Percentiles rank a stretch among this genome's conserved stretches.
phyloP scores from a whole-genome alignment of 2,329 filamentous ascomycete genomes.

The Chrysosporium keratinophilum region DNA sequence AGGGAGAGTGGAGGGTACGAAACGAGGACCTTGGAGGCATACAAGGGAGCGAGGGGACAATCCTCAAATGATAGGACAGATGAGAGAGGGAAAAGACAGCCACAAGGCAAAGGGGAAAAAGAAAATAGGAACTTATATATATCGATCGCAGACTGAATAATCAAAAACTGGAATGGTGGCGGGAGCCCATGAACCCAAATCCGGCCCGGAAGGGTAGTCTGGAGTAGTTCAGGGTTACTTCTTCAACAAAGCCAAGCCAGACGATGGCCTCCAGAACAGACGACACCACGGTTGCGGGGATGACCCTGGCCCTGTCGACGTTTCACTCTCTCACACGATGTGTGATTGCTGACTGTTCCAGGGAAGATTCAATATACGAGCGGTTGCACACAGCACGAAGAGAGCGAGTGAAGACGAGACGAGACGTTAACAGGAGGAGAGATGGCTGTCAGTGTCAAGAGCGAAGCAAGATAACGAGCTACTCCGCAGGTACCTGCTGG shows the following conservation, averaged over 20 bases:
- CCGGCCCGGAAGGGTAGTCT: background rate
- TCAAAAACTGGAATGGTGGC: slow-evolving; percentile 1
- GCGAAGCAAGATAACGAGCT: too few species aligned
- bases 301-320: slow-evolving; percentile 4
- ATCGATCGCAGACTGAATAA: background rate
- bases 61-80: slow-evolving; percentile 2
- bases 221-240: slow-evolving; percentile 8
- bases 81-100: background rate
- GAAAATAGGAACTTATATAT: background rate
- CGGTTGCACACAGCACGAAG: background rate
- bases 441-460: background rate
- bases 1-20: slow-evolving; percentile 5
- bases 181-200: background rate
- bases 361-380: background rate
- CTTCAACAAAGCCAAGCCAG: slow-evolving; percentile 2
- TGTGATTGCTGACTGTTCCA: background rate
- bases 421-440: background rate
- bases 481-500: slow-evolving; percentile 3
- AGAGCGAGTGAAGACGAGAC: background rate
- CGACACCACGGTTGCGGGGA: background rate
- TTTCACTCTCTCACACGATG: slow-evolving; percentile 4
- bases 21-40: slow-evolving; percentile 17
- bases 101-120: background rate
- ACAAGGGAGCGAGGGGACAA: slow-evolving; percentile 10
- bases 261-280: background rate